phyloP scores from a whole-genome alignment of 1,284 basidiomycete genomes.

The Fomitopsis schrenkii region DNA sequence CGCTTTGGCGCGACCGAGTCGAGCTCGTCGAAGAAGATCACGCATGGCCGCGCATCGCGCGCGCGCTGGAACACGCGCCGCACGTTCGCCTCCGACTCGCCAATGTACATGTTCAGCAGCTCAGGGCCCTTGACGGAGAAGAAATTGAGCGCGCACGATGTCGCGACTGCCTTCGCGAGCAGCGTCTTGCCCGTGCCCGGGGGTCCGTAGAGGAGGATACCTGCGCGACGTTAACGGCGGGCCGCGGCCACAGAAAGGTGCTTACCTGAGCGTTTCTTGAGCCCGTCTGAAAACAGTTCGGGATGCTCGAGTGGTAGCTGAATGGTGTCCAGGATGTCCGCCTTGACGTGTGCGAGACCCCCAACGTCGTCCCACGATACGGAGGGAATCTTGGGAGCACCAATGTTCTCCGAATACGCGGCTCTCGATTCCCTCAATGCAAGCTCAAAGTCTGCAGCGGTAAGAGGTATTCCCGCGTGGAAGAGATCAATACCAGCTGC shows the following conservation, averaged over 20 bases:
- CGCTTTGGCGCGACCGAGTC: constrained; percentile 96
- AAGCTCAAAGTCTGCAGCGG: constrained; percentile 64
- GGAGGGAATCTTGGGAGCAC: constrained; percentile 94
- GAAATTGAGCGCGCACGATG: constrained; percentile 89
- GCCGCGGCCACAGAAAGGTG: background rate
- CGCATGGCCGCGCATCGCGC: constrained; percentile 85
- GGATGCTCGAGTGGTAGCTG: constrained; percentile 94
- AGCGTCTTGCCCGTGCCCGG: constrained; percentile 97
- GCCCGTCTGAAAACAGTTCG: constrained; percentile 87
- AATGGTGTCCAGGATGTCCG: constrained; percentile 95
- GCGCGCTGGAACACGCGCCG: constrained; percentile 91
- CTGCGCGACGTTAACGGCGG: constrained; percentile 32
- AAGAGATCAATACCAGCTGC: constrained; percentile 14
- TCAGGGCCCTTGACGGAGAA: constrained; percentile 98
- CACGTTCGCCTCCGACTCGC: constrained; percentile 97
- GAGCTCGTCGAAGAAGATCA: constrained; percentile 98
- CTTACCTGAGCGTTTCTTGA: constrained; percentile 93
- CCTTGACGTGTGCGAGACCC: constrained; percentile 84
- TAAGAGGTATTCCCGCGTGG: constrained; percentile 55
- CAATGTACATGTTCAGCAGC: constrained; percentile 97
- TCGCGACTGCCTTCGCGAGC: constrained; percentile 91
- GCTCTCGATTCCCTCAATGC: constrained; percentile 78
- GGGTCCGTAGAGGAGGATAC: constrained; percentile 88
- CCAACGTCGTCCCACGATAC: constrained; percentile 99
- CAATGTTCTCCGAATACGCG: constrained; percentile 89